Conservation (phyloP, 83 land plant species). For the Picea engelmannii region DNA sequence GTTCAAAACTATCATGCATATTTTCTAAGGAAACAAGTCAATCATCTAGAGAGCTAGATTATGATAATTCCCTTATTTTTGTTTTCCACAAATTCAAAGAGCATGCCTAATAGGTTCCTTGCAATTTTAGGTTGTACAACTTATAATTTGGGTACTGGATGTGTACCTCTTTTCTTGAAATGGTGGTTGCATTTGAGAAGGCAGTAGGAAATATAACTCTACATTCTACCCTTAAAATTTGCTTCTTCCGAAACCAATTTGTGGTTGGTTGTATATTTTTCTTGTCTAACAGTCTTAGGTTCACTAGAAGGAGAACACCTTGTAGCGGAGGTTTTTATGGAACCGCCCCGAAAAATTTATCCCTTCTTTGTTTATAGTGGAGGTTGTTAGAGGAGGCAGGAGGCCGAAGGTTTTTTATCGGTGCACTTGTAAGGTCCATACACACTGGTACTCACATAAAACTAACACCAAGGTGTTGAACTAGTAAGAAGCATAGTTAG, state of each 20-base stretch:
- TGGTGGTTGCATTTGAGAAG: constrained; percentile 92
- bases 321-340: no score
- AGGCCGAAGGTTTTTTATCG: no score
- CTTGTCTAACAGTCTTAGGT: background rate
- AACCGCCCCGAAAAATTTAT: no score
- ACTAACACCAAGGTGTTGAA: no score
- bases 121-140: constrained; percentile 66
- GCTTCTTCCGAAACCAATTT: background rate
- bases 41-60: background rate
- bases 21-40: background rate
- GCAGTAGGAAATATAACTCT: constrained; percentile 77
- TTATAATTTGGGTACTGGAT: constrained; percentile 91
- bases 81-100: background rate
- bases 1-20: background rate
- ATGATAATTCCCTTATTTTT: background rate
- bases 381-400: no score
- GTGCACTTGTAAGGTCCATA: no score
- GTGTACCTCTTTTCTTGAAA: constrained; percentile 85
- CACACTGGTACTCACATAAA: no score
- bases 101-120: background rate
- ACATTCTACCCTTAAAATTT: background rate
- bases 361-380: no score
- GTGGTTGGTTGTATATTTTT: background rate
- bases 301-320: no score
- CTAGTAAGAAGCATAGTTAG: no score